These are phyloP conservation scores for Bipolaris zeicola DNA, from an alignment of 2,329 filamentous ascomycete species.

Conservation along the genomic window DNA sequence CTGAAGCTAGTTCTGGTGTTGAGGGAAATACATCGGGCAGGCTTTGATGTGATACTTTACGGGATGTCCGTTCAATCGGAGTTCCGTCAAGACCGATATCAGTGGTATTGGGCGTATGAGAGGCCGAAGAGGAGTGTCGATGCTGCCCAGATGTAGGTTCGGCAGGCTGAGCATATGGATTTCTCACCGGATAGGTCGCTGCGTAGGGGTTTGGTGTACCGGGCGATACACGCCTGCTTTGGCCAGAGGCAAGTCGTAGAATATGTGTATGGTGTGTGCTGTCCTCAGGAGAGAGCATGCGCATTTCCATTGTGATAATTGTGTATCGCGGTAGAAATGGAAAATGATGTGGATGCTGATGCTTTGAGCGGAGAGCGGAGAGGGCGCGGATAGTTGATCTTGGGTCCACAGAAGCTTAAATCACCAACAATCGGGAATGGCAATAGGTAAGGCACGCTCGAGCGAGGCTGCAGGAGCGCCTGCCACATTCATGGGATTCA, in stretches of 20 bases:
- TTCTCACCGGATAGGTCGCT: not conserved
- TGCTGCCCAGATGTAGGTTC: not conserved
- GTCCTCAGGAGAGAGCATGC: not conserved
- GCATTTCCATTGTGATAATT: constrained; percentile 9
- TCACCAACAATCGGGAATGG: not conserved
- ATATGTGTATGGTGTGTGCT: not conserved
- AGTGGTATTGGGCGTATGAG: not conserved
- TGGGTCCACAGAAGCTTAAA: not conserved
- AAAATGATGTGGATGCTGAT: constrained; percentile 13
- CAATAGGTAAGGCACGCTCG: not conserved
- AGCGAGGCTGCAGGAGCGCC: not conserved
- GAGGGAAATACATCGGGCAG: not conserved
- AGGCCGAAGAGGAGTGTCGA: not conserved
- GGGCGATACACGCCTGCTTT: not conserved
- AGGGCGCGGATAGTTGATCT: not conserved
- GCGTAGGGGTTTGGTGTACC: not conserved
- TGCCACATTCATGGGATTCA: not conserved
- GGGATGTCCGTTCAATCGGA: not conserved
- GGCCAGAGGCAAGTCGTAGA: not conserved
- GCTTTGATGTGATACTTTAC: not conserved
- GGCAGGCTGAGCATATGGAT: not conserved
- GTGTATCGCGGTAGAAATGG: constrained; percentile 20
- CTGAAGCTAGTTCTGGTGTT: not conserved
- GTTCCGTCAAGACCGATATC: not conserved
- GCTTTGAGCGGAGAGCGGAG: not conserved